Evolutionary conservation across 805 yeast genomes (phyloP).

Genomic region (Starmerella gropengiesseri): DNA sequence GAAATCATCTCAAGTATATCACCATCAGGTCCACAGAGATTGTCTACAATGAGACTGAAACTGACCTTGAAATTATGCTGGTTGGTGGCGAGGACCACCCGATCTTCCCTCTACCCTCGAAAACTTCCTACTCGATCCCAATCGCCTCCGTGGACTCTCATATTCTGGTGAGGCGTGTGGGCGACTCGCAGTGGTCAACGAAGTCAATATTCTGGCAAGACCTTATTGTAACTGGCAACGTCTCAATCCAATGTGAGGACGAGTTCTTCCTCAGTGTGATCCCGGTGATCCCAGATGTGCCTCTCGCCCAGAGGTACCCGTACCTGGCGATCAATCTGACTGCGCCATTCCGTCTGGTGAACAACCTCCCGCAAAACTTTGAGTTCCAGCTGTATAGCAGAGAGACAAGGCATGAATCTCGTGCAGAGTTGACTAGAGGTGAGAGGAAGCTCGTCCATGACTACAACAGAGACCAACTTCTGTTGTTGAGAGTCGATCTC

Average conservation of each 20-base stretch:
- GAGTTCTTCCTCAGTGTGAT: constrained; percentile 15
- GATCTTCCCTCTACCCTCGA: constrained; percentile 41
- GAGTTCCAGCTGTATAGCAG: constrained; percentile 68
- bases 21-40: constrained; percentile 66
- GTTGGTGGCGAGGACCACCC: constrained; percentile 29
- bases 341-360: constrained; percentile 79
- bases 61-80: constrained; percentile 36
- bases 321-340: constrained; percentile 66
- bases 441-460: constrained; percentile 66
- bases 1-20: constrained; percentile 67
- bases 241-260: constrained; percentile 47
- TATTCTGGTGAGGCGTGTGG: constrained; percentile 52
- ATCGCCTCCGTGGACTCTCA: constrained; percentile 49
- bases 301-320: constrained; percentile 66
- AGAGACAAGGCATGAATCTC: constrained; percentile 55
- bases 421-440: constrained; percentile 51
- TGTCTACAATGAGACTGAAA: constrained; percentile 56
- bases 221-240: constrained; percentile 36
- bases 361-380: constrained; percentile 72
- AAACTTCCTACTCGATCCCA: constrained; percentile 57
- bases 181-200: constrained; percentile 57
- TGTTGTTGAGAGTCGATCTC: constrained; percentile 53
- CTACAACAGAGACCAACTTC: constrained; percentile 58
- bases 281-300: constrained; percentile 41
- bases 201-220: constrained; percentile 56